Conservation (phyloP, 495 filamentous ascomycete genomes). For the Penicillium psychrofluorescens region DNA sequence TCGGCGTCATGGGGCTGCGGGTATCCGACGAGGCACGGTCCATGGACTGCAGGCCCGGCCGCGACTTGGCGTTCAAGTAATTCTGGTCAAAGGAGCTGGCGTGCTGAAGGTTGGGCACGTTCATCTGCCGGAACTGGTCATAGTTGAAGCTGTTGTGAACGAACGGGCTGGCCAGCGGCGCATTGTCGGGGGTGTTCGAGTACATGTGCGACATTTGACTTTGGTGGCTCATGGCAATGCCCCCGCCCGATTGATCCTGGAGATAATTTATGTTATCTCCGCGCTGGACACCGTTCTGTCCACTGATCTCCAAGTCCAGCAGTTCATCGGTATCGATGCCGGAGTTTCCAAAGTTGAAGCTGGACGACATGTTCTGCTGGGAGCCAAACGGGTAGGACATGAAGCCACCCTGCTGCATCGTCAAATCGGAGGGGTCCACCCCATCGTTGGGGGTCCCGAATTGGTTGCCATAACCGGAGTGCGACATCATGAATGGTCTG, state of each 20-base stretch:
- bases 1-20: slow-evolving; percentile 73
- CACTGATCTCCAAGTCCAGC: slow-evolving; percentile 43
- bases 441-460: slow-evolving; percentile 56
- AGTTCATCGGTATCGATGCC: slow-evolving; percentile 49
- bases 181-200: slow-evolving; percentile 81
- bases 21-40: slow-evolving; percentile 63
- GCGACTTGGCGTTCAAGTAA: slow-evolving; percentile 41
- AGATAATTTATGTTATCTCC: slow-evolving; percentile 35
- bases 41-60: slow-evolving; percentile 55
- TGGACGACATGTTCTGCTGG: slow-evolving; percentile 45
- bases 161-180: slow-evolving; percentile 83
- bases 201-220: slow-evolving; percentile 62
- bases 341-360: slow-evolving; percentile 48
- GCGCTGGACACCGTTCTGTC: slow-evolving; percentile 35
- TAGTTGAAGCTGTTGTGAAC: slow-evolving; percentile 64
- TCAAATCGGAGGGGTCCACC: slow-evolving; percentile 83
- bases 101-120: slow-evolving; percentile 44
- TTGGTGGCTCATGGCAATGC: slow-evolving; percentile 42
- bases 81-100: slow-evolving; percentile 48
- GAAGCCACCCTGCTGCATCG: slow-evolving; percentile 53
- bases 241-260: slow-evolving; percentile 37
- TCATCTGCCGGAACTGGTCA: slow-evolving; percentile 55
- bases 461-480: slow-evolving; percentile 56
- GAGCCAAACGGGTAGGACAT: slow-evolving; percentile 42
- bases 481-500: slow-evolving; percentile 47